phyloP scores from a whole-genome alignment of 257 asterid species.

The Primulina eburnea region DNA sequence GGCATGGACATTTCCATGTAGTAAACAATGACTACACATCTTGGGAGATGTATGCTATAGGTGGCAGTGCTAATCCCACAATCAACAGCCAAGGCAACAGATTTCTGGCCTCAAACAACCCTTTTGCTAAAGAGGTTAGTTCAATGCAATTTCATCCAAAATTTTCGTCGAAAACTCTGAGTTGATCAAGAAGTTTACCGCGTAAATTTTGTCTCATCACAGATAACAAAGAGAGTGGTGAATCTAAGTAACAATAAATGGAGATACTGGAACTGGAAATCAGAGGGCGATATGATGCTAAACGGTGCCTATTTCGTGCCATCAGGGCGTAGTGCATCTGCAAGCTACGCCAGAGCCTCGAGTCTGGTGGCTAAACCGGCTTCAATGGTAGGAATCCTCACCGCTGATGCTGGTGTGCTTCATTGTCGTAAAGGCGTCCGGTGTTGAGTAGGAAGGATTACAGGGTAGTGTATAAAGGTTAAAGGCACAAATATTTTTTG shows the following conservation, averaged over 20 bases:
- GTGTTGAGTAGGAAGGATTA: constrained; percentile 36
- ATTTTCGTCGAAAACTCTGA: neutral
- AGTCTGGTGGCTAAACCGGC: constrained; percentile 84
- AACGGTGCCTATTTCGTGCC: constrained; percentile 81
- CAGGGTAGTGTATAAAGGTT: neutral
- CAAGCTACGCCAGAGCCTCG: constrained; percentile 82
- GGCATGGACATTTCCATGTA: constrained; percentile 90
- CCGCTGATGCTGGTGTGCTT: constrained; percentile 72
- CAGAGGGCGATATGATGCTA: constrained; percentile 88
- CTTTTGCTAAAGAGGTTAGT: constrained; percentile 75
- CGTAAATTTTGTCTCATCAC: neutral
- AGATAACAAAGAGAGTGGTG: constrained; percentile 77
- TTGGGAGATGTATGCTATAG: constrained; percentile 95
- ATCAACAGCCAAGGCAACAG: constrained; percentile 95
- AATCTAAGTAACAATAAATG: constrained; percentile 33
- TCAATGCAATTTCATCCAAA: too few species aligned
- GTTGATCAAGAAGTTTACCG: neutral
- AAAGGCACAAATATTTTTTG: constrained; percentile 3
- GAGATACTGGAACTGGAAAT: constrained; percentile 93
- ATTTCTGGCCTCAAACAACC: constrained; percentile 72
- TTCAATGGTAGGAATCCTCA: constrained; percentile 59
- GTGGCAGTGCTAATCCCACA: constrained; percentile 95
- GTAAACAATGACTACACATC: constrained; percentile 92
- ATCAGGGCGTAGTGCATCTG: constrained; percentile 68
- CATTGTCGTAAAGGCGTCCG: constrained; percentile 50